Evolutionary conservation across 257 asterid genomes (phyloP), one percentile per base, ranked within the genome.

Genomic region (Solanum pinnatisectum): DNA sequence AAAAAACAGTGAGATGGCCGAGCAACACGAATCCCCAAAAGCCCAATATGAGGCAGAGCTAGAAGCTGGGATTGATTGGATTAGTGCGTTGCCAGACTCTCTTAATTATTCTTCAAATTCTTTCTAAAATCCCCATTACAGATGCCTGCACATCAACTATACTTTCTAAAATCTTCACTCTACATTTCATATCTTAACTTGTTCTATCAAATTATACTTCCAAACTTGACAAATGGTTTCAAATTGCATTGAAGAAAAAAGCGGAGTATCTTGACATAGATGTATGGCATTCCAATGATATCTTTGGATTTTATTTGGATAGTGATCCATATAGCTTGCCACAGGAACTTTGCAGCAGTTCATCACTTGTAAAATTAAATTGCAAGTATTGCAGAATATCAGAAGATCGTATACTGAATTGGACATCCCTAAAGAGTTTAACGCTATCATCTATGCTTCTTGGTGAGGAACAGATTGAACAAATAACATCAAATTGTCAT

Each of bases 11-110:
- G 37, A 0, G 37, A 35, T 36, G 44, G 44, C 44, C 1, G 12
- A 40, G 44, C 12, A 40, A 40, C 44, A 40, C 44, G 12, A 40
- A 40, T 40, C 44, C 44, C 44, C 12, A 40, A 40, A 40, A 3
- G 44, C 44, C 44, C 12, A 40, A 40, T 40, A 40, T 40, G 44
- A 40, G 12, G 11, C 44, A 23, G 16, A 65, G 35, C 27, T 6
- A 59, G 27, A 59, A 59, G 25, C 72, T n/a, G 72, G 33, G 14
- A n/a, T 65, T 65, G 95, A 86, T 94, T 93, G 74, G 97, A 93
- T 88, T 92, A 1, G 98, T 92, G 1, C 4, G 12, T 40, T 36
- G 39, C 37, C 37, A 36, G 37, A 36, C 37, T 36, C 37, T 36
- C 37, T n/a, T n/a, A n/a, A n/a, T 36, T 36, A 36, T 36, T 1